Evolutionary conservation across 2,329 filamentous ascomycete species (phyloP).

Genomic region (Clarireedia homoeocarpa): DNA sequence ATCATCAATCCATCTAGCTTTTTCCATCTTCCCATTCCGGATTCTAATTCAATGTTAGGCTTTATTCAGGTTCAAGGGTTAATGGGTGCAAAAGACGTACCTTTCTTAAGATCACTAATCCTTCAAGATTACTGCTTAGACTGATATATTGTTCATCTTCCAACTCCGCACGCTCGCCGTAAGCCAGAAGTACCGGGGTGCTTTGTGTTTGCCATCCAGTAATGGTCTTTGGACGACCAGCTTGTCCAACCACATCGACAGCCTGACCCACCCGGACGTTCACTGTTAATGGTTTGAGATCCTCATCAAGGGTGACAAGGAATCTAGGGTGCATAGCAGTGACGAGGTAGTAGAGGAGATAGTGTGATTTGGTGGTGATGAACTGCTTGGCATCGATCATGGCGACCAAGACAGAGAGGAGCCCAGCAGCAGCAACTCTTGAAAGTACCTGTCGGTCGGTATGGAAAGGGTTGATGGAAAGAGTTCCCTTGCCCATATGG

Average conservation of each 20-base stretch:
- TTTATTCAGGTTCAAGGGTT: neutral
- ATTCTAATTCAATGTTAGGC: slow-evolving; percentile 34
- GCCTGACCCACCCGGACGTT: slow-evolving; percentile 97
- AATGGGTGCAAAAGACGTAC: slow-evolving; percentile 41
- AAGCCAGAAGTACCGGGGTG: slow-evolving; percentile 90
- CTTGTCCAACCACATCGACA: slow-evolving; percentile 95
- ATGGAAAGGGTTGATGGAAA: slow-evolving; percentile 97
- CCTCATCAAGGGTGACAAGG: slow-evolving; percentile 90
- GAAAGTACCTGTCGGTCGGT: slow-evolving; percentile 95
- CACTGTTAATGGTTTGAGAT: slow-evolving; percentile 86
- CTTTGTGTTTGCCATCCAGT: slow-evolving; percentile 99
- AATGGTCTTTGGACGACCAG: slow-evolving; percentile 95
- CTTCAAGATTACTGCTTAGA: slow-evolving; percentile 84
- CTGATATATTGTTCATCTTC: slow-evolving; percentile 97
- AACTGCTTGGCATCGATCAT: slow-evolving; percentile 94
- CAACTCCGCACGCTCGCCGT: slow-evolving; percentile 91
- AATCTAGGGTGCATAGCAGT: slow-evolving; percentile 96
- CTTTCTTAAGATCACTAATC: slow-evolving; percentile 94
- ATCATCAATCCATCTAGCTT: slow-evolving; percentile 21
- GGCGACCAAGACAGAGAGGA: slow-evolving; percentile 83
- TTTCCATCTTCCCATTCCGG: slow-evolving; percentile 47
- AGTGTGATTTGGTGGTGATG: slow-evolving; percentile 62
- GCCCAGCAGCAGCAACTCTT: slow-evolving; percentile 78
- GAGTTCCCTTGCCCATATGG: slow-evolving; percentile 98
- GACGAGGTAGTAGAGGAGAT: slow-evolving; percentile 94